A percentile compares a stretch with the other conserved stretches of the same genome.
Conservation (phyloP, 371 early-diverging fungal genomes). For the Sporodiniella umbellata region DNA sequence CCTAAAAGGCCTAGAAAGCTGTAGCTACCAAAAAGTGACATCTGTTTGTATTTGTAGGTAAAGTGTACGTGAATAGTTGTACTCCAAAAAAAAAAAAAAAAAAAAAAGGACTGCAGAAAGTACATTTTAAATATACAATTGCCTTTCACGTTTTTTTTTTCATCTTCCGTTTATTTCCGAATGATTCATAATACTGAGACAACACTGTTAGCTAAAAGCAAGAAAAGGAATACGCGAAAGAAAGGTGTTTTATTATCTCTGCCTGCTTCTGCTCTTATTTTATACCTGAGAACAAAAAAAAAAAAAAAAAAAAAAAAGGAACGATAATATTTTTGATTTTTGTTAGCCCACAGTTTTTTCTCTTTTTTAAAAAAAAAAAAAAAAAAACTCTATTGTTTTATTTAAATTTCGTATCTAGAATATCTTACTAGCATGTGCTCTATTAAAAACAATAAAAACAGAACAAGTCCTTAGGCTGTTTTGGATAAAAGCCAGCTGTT, state of each 20-base stretch:
- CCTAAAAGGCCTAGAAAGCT: conserved; percentile 32
- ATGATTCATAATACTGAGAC: conserved; percentile 24
- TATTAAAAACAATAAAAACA: too few species aligned
- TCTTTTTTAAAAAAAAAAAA: too few species aligned
- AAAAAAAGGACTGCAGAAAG: conserved; percentile 2
- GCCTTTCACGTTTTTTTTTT: neutral
- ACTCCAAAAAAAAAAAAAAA: conserved; percentile 2
- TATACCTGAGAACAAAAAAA: neutral
- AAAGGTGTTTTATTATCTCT: neutral
- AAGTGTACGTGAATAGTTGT: neutral
- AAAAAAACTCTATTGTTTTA: too few species aligned
- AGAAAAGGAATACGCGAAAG: too few species aligned
- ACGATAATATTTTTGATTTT: too few species aligned
- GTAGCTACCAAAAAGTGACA: conserved; percentile 25
- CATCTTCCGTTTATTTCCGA: conserved; percentile 23
- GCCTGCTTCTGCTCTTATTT: neutral
- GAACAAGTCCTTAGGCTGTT: too few species aligned
- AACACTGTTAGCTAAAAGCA: neutral
- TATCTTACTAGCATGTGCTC: too few species aligned
- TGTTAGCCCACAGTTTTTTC: too few species aligned
- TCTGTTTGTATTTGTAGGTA: conserved; percentile 5
- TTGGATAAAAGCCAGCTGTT: too few species aligned
- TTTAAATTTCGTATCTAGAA: too few species aligned
- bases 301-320: neutral
- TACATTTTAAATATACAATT: neutral